phyloP scores from a whole-genome alignment of 78 protist genomes.

The Dictyostelium purpureum region DNA sequence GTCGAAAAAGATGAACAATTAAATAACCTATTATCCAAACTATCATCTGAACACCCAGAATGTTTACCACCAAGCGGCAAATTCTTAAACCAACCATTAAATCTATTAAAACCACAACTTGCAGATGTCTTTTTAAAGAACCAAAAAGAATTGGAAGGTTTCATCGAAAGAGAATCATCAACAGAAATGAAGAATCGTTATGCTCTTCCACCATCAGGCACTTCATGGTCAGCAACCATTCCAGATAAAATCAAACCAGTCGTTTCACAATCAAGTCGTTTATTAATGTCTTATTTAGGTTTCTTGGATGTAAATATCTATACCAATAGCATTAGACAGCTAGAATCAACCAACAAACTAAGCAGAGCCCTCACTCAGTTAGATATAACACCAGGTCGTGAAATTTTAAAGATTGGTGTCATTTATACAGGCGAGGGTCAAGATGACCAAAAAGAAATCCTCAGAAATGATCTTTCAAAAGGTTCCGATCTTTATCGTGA shows the following conservation, averaged over 20 bases:
- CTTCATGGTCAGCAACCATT: neutral
- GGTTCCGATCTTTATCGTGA: constrained; percentile 73
- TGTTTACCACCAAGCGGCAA: constrained; percentile 4
- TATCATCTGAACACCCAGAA: constrained; percentile 37
- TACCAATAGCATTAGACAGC: neutral
- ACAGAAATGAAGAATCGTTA: neutral
- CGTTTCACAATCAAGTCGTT: constrained; percentile 37
- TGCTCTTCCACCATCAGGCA: constrained; percentile 4
- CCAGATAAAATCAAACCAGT: constrained; percentile 12
- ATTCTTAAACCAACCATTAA: constrained; percentile 29
- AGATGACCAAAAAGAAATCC: constrained; percentile 87
- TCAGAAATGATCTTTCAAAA: constrained; percentile 68
- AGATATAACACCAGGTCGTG: constrained; percentile 84
- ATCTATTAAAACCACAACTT: neutral
- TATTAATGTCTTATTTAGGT: constrained; percentile 43
- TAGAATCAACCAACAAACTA: constrained; percentile 23
- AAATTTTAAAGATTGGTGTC: constrained; percentile 91
- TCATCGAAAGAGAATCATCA: constrained; percentile 19
- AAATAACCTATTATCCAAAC: neutral
- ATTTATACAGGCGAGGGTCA: constrained; percentile 94
- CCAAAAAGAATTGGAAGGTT: constrained; percentile 6
- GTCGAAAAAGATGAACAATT: constrained; percentile 32
- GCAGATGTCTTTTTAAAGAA: constrained; percentile 12
- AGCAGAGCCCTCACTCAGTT: constrained; percentile 39
- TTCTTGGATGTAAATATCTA: constrained; percentile 30